Evolutionary conservation across 225 moss, liverwort and hornwort species (phyloP).

Genomic region (Sphagnum tenellum): DNA sequence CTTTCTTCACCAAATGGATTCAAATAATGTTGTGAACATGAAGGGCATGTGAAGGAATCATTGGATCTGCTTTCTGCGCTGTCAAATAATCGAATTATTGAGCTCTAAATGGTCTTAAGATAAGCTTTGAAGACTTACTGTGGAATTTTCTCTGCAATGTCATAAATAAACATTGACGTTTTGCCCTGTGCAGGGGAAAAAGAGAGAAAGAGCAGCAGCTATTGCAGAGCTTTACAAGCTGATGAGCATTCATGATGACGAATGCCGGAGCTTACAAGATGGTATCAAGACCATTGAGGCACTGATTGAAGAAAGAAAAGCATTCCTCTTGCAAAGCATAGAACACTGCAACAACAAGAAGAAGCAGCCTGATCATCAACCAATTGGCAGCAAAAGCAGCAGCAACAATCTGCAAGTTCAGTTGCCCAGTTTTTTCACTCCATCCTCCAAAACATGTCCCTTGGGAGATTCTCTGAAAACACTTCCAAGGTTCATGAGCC

Average conservation of each 20-base stretch:
- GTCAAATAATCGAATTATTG: too few species aligned
- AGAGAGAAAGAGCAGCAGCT: slow-evolving; percentile 33
- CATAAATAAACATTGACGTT: not conserved
- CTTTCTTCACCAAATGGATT: too few species aligned
- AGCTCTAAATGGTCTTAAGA: not conserved
- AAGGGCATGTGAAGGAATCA: too few species aligned
- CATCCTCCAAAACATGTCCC: not conserved
- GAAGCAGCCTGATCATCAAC: too few species aligned
- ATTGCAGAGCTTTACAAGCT: slow-evolving; percentile 30
- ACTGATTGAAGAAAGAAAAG: slow-evolving; percentile 17
- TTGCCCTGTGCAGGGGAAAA: slow-evolving; percentile 15
- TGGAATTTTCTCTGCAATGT: too few species aligned
- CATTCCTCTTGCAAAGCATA: not conserved
- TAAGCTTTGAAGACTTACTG: too few species aligned
- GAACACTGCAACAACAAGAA: not conserved
- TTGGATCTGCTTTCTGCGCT: not conserved
- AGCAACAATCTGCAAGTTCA: too few species aligned
- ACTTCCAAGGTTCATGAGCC: slow-evolving; percentile 56
- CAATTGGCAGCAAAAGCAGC: not conserved
- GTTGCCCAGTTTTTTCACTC: too few species aligned
- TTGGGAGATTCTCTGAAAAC: not conserved
- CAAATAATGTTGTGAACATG: too few species aligned
- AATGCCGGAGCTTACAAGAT: slow-evolving; percentile 34
- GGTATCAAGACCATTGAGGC: slow-evolving; percentile 31
- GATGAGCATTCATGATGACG: slow-evolving; percentile 26